Percentiles rank a stretch among this genome's conserved stretches.
These are phyloP conservation scores for Pichia norvegensis DNA, from an alignment of 1,139 yeast species.

Conservation along the genomic window DNA sequence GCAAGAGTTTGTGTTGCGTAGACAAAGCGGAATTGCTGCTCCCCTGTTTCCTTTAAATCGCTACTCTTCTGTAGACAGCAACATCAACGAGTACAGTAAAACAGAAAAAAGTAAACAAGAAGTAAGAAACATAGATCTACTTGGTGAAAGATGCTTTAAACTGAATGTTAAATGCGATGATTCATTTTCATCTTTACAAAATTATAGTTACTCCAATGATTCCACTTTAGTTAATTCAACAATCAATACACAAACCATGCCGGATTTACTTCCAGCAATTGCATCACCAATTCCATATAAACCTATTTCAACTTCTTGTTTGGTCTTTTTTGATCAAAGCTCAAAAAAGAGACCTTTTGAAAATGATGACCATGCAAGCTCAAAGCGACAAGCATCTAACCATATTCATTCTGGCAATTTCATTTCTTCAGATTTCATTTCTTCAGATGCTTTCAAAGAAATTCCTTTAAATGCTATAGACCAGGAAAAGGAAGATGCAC, in stretches of 20 bases:
- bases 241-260: not conserved
- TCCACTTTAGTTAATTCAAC: not conserved
- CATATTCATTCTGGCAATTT: not conserved
- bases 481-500: not conserved
- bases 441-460: not conserved
- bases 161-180: not conserved
- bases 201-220: not conserved
- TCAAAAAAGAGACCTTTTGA: not conserved
- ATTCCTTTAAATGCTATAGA: not conserved
- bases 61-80: not conserved
- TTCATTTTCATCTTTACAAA: not conserved
- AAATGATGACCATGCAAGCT: not conserved
- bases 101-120: not conserved
- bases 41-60: not conserved
- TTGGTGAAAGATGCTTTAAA: not conserved
- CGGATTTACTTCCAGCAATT: not conserved
- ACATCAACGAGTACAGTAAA: not conserved
- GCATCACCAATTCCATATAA: not conserved
- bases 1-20: not conserved
- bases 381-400: not conserved
- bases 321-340: not conserved
- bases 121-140: not conserved
- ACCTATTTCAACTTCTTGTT: not conserved
- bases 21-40: not conserved
- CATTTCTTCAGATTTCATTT: constrained; percentile 4